These are phyloP conservation scores for Rhynchosporium graminicola DNA, from an alignment of 2,329 filamentous ascomycete genomes.

Conservation along the genomic window DNA sequence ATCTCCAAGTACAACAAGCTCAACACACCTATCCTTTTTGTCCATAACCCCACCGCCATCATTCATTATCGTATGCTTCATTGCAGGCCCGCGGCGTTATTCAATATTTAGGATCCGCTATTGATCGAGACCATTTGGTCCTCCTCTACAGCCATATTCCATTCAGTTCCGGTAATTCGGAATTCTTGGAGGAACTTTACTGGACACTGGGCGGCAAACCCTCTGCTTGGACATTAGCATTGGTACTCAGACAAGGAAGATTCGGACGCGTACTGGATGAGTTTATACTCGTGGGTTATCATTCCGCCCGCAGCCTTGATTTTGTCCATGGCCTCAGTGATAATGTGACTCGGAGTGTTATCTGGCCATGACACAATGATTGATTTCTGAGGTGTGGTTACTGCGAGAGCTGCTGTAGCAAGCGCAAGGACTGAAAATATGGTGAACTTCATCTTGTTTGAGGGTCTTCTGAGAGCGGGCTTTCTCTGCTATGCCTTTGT, in stretches of 20 bases:
- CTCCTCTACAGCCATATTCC: slow-evolving; percentile 71
- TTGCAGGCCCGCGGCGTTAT: background rate
- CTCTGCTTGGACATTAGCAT: slow-evolving; percentile 50
- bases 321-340: slow-evolving; percentile 70
- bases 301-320: slow-evolving; percentile 70
- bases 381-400: slow-evolving; percentile 58
- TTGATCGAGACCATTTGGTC: slow-evolving; percentile 61
- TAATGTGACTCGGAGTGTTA: slow-evolving; percentile 62
- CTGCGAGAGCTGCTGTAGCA: slow-evolving; percentile 61
- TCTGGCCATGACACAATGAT: slow-evolving; percentile 79
- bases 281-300: slow-evolving; percentile 75
- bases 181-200: slow-evolving; percentile 68
- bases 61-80: background rate
- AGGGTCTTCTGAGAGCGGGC: background rate
- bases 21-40: background rate
- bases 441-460: slow-evolving; percentile 61
- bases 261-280: slow-evolving; percentile 61
- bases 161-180: slow-evolving; percentile 59
- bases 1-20: slow-evolving; percentile 3
- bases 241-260: background rate
- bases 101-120: background rate
- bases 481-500: background rate
- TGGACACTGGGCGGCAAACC: slow-evolving; percentile 74
- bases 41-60: background rate
- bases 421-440: slow-evolving; percentile 58